Evolutionary conservation across 2,329 filamentous ascomycete species (phyloP), one percentile per base, ranked within the genome.

Genomic region (Allantophomopsis cytisporea): DNA sequence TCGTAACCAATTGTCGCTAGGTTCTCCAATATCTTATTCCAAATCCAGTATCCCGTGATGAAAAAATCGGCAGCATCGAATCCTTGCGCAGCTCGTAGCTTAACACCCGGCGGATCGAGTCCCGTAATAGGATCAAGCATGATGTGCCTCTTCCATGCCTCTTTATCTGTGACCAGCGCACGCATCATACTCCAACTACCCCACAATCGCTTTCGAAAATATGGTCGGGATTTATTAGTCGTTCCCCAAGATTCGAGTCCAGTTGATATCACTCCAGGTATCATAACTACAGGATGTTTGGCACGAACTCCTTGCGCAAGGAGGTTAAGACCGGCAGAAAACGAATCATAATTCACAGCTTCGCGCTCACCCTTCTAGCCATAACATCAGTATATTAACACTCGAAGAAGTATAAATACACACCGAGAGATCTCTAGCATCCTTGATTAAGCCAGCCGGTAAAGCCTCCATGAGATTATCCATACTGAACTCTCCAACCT

Each of bases 181-280:
- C 82, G 75, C 87, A 98, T 95, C 91, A 98, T 98, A 47, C 76
- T 94, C 91, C 93, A 98, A 50, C 86, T 94, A 4, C 91, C 91
- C 91, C 91, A 98, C 37, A 98, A 64, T 39, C 91, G 71, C 63
- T 93, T 94, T 45, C 91, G 73, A 60, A 98, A 98, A 61, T 96
- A 98, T 43, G 81, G 83, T 30, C 86, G 74, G 7, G 88, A 94
- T 33, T 70, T 66, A 54, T 88, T 83, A 38, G 83, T 78, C 0
- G 91, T 96, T 4, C 89, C 86, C 91, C 91, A 98, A 36, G 86
- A 94, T 61, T 98, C 91, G 17, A 98, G 71, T 1, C 91, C 91
- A 0, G 91, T 96, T 0, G 91, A 96, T 49, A 98, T 98, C 43
- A 98, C 91, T 4, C 91, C 91, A 0, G 91, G 91, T 8, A 98